Conservation (phyloP, 139 green algal genomes). For the Zygnema cylindricum region DNA sequence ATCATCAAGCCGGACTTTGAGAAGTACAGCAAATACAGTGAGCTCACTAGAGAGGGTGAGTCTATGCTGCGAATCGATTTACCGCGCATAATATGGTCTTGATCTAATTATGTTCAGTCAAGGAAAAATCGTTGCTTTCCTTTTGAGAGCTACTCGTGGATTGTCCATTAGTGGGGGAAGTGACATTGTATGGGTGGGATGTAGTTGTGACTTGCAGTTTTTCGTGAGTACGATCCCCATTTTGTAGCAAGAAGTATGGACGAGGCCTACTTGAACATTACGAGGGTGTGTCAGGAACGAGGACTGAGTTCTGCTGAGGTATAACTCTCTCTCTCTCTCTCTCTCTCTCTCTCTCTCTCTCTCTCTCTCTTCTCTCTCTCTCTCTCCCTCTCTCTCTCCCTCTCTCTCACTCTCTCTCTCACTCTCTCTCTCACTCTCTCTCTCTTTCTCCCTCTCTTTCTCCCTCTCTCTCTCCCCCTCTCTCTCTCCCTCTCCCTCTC, state of each 20-base stretch:
- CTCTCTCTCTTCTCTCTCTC: neutral
- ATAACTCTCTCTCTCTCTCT: neutral
- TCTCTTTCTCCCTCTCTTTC: too few relatives aligned
- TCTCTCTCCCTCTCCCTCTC: too few relatives aligned
- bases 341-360: neutral
- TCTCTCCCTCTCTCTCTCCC: neutral
- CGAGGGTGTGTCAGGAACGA: conserved; percentile 14
- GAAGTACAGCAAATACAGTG: conserved; percentile 62
- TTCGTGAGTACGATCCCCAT: conserved; percentile 65
- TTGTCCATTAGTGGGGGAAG: too few relatives aligned
- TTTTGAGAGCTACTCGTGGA: too few relatives aligned
- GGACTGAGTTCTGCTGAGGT: neutral
- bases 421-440: too few relatives aligned
- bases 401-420: too few relatives aligned
- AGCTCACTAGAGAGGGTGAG: conserved; percentile 36
- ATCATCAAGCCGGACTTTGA: conserved; percentile 63
- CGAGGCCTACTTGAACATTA: conserved; percentile 71
- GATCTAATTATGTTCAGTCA: too few relatives aligned
- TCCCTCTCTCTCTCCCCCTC: too few relatives aligned
- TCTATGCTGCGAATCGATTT: too few relatives aligned
- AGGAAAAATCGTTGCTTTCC: too few relatives aligned
- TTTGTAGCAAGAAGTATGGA: conserved; percentile 64
- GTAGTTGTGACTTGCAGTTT: conserved; percentile 46
- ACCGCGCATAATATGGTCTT: too few relatives aligned
- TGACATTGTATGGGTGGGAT: too few relatives aligned